phyloP scores from a whole-genome alignment of 2,329 filamentous ascomycete species.

The Pseudogymnoascus sp. region DNA sequence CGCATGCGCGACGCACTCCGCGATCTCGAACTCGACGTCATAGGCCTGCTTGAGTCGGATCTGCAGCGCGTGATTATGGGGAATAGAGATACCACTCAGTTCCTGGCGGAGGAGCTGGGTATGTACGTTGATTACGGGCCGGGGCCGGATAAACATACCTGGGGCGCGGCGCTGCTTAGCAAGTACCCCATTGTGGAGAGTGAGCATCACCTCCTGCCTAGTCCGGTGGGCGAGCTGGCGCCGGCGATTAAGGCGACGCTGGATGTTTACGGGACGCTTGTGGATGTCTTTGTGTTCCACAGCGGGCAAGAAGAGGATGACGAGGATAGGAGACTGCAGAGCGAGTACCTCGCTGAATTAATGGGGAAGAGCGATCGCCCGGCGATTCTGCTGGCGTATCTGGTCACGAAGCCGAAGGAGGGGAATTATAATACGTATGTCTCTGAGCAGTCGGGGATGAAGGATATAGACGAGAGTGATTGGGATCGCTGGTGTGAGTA shows the following conservation, averaged over 20 bases:
- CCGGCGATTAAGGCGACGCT: constrained; percentile 96
- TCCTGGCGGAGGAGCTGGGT: constrained; percentile 87
- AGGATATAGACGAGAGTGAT: constrained; percentile 84
- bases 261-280: constrained; percentile 78
- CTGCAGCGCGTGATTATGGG: constrained; percentile 99
- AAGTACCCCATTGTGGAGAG: constrained; percentile 98
- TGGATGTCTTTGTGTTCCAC: constrained; percentile 97
- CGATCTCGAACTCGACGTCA: constrained; percentile 92
- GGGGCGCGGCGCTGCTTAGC: constrained; percentile 85
- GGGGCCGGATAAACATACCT: constrained; percentile 97
- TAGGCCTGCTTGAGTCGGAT: constrained; percentile 90
- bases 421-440: constrained; percentile 98
- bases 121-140: constrained; percentile 99
- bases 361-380: constrained; percentile 81
- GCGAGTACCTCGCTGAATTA: constrained; percentile 73
- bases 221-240: constrained; percentile 86
- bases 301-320: constrained; percentile 95
- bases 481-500: constrained; percentile 99
- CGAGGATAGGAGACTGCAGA: constrained; percentile 81
- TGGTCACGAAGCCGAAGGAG: constrained; percentile 81
- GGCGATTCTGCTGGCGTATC: constrained; percentile 78
- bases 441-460: constrained; percentile 78
- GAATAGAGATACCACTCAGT: constrained; percentile 92
- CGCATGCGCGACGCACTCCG: constrained; percentile 87
- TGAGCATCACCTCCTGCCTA: constrained; percentile 89